Percentiles rank a stretch among this genome's conserved stretches.
phyloP scores from a whole-genome alignment of 768 basidiomycete genomes.

The Lenzites betulinus region DNA sequence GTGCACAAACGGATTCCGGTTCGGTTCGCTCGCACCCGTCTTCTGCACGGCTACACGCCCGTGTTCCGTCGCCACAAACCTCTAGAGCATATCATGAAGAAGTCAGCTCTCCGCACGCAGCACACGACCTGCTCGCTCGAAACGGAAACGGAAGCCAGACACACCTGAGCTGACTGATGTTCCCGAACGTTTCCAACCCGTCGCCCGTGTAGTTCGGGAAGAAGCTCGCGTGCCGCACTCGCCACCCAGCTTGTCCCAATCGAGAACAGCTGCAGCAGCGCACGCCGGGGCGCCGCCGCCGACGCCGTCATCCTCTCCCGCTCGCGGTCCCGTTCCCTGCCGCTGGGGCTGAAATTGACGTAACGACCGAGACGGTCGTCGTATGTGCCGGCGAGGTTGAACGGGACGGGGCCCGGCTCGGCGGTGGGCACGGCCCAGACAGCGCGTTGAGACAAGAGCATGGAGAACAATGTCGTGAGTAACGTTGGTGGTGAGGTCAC shows the following conservation, averaged over 20 bases:
- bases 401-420: too few relatives aligned
- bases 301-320: too few relatives aligned
- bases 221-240: conserved; percentile 62
- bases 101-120: too few relatives aligned
- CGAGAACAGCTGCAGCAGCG: conserved; percentile 31
- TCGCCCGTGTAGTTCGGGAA: conserved; percentile 84
- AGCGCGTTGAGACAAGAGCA: too few relatives aligned
- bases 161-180: conserved; percentile 69
- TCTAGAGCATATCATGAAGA: not conserved
- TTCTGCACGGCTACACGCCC: conserved; percentile 27
- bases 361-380: too few relatives aligned
- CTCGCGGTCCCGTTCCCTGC: too few relatives aligned
- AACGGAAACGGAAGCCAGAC: conserved; percentile 8
- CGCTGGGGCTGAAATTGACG: too few relatives aligned
- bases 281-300: conserved; percentile 11
- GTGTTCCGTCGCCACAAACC: conserved; percentile 24
- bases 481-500: too few relatives aligned
- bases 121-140: too few relatives aligned
- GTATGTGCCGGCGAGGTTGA: too few relatives aligned
- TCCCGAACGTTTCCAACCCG: conserved; percentile 93
- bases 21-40: conserved; percentile 19
- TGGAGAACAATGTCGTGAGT: too few relatives aligned
- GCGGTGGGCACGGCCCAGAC: too few relatives aligned
- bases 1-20: conserved; percentile 22
- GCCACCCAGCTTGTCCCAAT: conserved; percentile 7